Base-by-base conservation (phyloP, 306 rosid species). In the Lathyrus oleraceus region DNA sequence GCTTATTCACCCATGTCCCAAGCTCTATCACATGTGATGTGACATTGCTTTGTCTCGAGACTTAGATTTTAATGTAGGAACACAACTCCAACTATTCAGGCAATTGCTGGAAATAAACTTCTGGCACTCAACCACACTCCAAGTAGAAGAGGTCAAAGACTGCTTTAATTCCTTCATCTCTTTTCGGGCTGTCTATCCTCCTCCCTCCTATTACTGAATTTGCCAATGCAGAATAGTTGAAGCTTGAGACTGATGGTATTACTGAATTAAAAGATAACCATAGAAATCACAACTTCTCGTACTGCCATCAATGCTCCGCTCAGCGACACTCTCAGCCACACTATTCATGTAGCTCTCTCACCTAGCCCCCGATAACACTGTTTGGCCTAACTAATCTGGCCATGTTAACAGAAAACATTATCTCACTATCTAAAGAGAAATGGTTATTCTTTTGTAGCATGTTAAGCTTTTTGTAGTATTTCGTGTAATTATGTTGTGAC, bases 141-240 rank as follows among this genome's bases (percentile, higher is more conserved):
- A 3, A 59, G 35, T 32, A 17, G 3, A 36, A 61, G 28, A 61
- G 30, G 5, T 61, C 67, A 61, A 16, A 61, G 10, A 8, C 30
- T 61, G 48, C 13, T 38, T 61, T 48, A 19, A 62, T 62, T 62
- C 6, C 35, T 62, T 62, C 44, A 16, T 15, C 51, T 61, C 67
- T 62, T 36, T 6, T 10, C 5, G 28, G 27, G 15, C 4, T 61
- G 66, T 61, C 45, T 32, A 0, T 17, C 16, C 66, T 17, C 1
- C 17, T 17, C 67, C 49, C 49, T 38, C 32, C 28, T 17, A 27
- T 28, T 28, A 28, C 32, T 28, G 32, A 4, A 28, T 28, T 28
- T 27, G 30, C 30, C 30, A 61, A n/a, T 36, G 16, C 47, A 38
- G 48, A 61, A 17, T 36, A 16, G 27, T 35, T 16, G 66, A 61